Conservation (phyloP, 306 rosid species). For the Rosa lucieae region DNA sequence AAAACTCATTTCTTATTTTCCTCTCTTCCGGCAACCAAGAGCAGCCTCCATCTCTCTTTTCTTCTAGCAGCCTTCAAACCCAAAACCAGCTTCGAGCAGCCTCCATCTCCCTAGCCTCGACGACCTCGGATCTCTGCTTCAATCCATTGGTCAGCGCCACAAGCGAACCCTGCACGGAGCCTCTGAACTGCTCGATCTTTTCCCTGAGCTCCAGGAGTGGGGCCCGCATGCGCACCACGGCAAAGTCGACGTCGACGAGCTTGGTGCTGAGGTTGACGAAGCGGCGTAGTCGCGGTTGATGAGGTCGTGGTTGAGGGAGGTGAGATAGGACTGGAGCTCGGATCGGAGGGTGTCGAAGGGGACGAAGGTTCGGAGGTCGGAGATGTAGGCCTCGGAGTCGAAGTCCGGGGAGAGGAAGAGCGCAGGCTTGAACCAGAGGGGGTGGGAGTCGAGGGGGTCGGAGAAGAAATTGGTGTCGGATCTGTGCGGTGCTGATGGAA, state of each 20-base stretch:
- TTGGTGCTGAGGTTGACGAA: conserved; percentile 93
- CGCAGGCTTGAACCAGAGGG: conserved; percentile 95
- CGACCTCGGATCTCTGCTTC: conserved; percentile 86
- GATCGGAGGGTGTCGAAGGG: conserved; percentile 95
- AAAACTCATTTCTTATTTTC: too few species aligned
- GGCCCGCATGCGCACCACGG: conserved; percentile 95
- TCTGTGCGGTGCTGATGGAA: conserved; percentile 63
- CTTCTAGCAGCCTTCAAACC: too few species aligned
- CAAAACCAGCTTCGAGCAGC: too few species aligned
- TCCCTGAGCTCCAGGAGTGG: conserved; percentile 88
- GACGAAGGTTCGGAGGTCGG: conserved; percentile 93
- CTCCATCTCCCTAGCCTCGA: conserved; percentile 66
- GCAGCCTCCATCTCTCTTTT: too few species aligned
- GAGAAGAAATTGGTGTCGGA: conserved; percentile 85
- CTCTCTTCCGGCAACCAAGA: too few species aligned
- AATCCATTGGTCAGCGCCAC: conserved; percentile 67
- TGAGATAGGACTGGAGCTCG: conserved; percentile 70
- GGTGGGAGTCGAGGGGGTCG: conserved; percentile 82
- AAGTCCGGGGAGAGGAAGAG: conserved; percentile 80
- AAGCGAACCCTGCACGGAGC: conserved; percentile 69
- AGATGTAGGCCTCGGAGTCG: conserved; percentile 85
- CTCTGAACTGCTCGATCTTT: conserved; percentile 87
- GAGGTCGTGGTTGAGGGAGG: conserved; percentile 87
- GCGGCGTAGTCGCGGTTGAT: conserved; percentile 96
- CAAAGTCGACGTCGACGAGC: conserved; percentile 92